These are phyloP conservation scores for Microsporum ferrugineum DNA, from an alignment of 2,329 filamentous ascomycete species.

Conservation along the genomic window DNA sequence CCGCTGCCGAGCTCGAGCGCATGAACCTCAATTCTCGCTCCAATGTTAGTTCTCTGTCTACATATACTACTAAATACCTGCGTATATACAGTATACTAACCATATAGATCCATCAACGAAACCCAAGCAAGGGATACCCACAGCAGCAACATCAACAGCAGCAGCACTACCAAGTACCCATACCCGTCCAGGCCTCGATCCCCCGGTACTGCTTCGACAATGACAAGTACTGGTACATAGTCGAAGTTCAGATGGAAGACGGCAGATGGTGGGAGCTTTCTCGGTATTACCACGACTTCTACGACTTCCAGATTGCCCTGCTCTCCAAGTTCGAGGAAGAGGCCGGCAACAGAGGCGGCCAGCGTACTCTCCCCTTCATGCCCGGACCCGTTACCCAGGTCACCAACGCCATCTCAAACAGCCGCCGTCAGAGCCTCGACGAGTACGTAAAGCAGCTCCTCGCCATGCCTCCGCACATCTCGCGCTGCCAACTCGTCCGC, in stretches of 20 bases:
- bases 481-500: constrained; percentile 70
- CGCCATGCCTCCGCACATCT: constrained; percentile 70
- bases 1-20: constrained; percentile 63
- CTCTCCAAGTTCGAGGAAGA: constrained; percentile 85
- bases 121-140: constrained; percentile 26
- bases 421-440: constrained; percentile 81
- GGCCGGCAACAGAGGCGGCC: constrained; percentile 72
- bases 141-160: constrained; percentile 28
- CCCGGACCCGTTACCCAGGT: constrained; percentile 95
- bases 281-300: constrained; percentile 95
- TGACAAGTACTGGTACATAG: constrained; percentile 98
- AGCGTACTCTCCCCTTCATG: constrained; percentile 88
- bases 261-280: constrained; percentile 86
- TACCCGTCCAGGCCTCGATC: constrained; percentile 72
- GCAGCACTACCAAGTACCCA: constrained; percentile 46
- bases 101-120: constrained; percentile 28
- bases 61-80: not conserved
- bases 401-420: constrained; percentile 93
- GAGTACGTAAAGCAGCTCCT: constrained; percentile 91
- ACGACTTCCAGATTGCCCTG: constrained; percentile 93
- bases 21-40: constrained; percentile 53
- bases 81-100: not conserved
- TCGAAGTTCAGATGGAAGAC: constrained; percentile 82
- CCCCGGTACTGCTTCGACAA: constrained; percentile 91
- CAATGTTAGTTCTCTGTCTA: constrained; percentile 36